Evolutionary conservation across 768 basidiomycete species (phyloP).

Genomic region (Lactarius indigo): DNA sequence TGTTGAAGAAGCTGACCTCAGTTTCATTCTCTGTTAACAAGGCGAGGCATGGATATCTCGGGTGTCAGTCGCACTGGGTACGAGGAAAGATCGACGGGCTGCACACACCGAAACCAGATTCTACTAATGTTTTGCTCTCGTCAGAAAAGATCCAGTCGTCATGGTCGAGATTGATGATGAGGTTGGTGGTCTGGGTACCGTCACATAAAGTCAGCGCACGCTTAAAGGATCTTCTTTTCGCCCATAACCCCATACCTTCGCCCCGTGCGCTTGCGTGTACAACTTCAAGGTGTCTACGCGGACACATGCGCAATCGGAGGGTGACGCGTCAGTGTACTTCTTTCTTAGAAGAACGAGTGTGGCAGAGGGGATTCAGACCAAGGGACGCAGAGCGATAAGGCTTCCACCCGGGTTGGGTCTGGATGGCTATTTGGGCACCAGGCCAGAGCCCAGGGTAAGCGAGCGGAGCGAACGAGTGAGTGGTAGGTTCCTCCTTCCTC

Average conservation of each 20-base stretch:
- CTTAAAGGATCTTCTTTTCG: not conserved
- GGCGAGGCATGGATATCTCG: not conserved
- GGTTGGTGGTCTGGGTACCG: slow-evolving; percentile 77
- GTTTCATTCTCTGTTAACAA: slow-evolving; percentile 81
- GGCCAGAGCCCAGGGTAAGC: slow-evolving; percentile 3
- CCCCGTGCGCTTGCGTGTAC: slow-evolving; percentile 91
- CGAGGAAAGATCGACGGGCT: not conserved
- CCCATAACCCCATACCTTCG: slow-evolving; percentile 57
- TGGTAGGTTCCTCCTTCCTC: slow-evolving; percentile 28
- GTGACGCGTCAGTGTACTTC: not conserved
- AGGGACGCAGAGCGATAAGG: slow-evolving; percentile 72
- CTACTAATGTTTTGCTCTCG: slow-evolving; percentile 58
- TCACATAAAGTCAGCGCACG: not conserved
- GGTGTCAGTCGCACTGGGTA: not conserved
- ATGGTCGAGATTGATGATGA: slow-evolving; percentile 96
- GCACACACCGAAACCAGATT: slow-evolving; percentile 70
- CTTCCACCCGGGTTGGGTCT: slow-evolving; percentile 79
- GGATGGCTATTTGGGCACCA: slow-evolving; percentile 49
- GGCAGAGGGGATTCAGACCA: slow-evolving; percentile 43
- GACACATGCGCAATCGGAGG: not conserved
- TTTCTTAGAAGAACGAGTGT: not conserved
- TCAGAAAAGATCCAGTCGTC: slow-evolving; percentile 89
- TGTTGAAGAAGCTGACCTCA: slow-evolving; percentile 90
- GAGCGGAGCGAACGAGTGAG: slow-evolving; percentile 13
- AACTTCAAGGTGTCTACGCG: slow-evolving; percentile 84